Base-by-base conservation (phyloP, 2,329 filamentous ascomycete species). In the Epichloe festucae region DNA sequence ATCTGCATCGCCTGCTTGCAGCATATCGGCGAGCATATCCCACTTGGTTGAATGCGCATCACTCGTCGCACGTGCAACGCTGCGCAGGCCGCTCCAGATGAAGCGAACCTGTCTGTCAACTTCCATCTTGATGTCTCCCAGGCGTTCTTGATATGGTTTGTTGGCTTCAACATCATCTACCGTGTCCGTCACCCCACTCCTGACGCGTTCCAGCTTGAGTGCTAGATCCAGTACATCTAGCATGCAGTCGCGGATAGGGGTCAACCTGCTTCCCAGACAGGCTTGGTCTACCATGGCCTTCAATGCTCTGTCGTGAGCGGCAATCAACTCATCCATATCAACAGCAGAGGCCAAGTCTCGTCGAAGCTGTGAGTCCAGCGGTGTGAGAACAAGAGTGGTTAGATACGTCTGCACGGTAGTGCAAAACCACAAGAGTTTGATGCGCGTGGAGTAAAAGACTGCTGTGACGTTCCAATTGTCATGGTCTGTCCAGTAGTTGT, bases 261-360 rank as follows among this genome's bases (percentile, higher is more conserved):
- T 73, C 4, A 95, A 68, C 50, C 82, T 84, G 15, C 73, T 69
- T 0, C 84, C 81, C 0, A 94, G 75, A 23, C 93, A 77, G 10
- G 85, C 80, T 56, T 88, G 82, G 35, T 81, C 77, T 52, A 82
- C 71, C 11, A 93, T 69, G 2, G 75, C 75, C 44, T 73, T 74
- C 44, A 85, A 70, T 59, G 85, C 91, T 0, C 66, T 63, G 4
- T 77, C 68, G 62, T 95, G 89, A 1, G 82, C 74, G 1, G 68
- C 67, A 27, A 89, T 82, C 87, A 96, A 94, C 27, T 77, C 77
- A 62, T 96, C 89, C 10, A 96, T 80, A 57, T 91, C 88, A 27
- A 76, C 73, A 0, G 87, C 81, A 5, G 70, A 68, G 14, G 68
- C 66, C 49, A 96, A 74, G 0, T 75, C 70, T 2, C 66, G 63